Conservation (phyloP, 225 moss, liverwort and hornwort genomes). For the Polytrichum commune region DNA sequence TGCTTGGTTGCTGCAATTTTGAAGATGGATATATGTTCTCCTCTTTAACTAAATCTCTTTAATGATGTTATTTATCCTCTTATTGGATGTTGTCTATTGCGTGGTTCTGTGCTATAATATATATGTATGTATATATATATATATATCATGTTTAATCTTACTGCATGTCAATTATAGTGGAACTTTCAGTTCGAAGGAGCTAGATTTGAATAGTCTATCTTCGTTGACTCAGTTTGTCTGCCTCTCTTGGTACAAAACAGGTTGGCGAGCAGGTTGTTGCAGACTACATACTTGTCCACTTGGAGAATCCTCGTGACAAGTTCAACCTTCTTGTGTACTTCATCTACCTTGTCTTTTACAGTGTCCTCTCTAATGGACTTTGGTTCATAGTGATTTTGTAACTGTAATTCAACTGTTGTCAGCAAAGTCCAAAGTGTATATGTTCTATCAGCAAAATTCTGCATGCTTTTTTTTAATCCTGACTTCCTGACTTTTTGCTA, state of each 20-base stretch:
- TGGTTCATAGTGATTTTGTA: too few relatives aligned
- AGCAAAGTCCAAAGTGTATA: too few relatives aligned
- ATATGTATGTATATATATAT: background rate
- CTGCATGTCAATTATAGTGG: background rate
- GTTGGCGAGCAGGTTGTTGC: constrained; percentile 88
- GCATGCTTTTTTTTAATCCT: too few relatives aligned
- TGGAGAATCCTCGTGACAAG: constrained; percentile 86
- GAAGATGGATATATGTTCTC: background rate
- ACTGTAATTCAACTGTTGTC: too few relatives aligned
- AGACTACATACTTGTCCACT: constrained; percentile 70
- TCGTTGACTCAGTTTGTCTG: background rate
- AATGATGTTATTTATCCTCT: too few relatives aligned
- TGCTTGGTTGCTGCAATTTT: background rate
- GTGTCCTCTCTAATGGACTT: background rate
- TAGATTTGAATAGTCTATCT: background rate
- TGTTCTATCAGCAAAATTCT: too few relatives aligned
- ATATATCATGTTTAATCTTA: background rate
- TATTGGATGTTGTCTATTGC: too few relatives aligned
- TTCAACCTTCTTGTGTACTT: constrained; percentile 84
- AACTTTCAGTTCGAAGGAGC: too few relatives aligned
- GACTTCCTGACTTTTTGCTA: too few relatives aligned
- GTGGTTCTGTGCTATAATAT: too few relatives aligned
- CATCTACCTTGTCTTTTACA: constrained; percentile 13
- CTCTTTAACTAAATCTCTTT: too few relatives aligned
- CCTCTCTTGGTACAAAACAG: constrained; percentile 32